Evolutionary conservation across 2,329 filamentous ascomycete genomes (phyloP), one percentile per base, ranked within the genome.

Genomic region (Ceratocystiopsis sp.): DNA sequence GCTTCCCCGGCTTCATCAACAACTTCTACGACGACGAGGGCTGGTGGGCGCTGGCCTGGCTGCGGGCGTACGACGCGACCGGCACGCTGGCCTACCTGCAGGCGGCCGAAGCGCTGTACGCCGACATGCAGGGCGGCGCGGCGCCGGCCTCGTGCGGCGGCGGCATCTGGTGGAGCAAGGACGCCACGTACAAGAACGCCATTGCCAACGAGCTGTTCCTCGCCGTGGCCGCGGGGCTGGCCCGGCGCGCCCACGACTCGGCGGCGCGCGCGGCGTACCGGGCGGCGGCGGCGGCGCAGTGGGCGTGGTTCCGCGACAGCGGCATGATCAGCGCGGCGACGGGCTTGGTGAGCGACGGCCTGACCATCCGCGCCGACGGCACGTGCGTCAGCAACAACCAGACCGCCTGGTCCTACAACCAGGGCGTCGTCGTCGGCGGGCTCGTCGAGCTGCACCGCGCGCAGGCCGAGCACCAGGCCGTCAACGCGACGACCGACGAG

Each of bases 31-130:
- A 78, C 51, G 73, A 78, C 52, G 69, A 74, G 55, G 66, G 73
- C 33, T 78, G 73, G 73, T 78, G 74, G 74, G 73, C 67, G 3
- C 60, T 77, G 42, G 73, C 65, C 14, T 67, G 69, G 63, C 68
- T 77, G 45, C 63, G 67, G 36, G 61, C 66, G 6, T 72, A 65
- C 52, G 73, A 76, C 53, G 55, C 69, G 12, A 71, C 62, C 3
- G 57, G 59, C 11, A 56, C 69, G 16, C 41, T 52, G 8, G 57
- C 57, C 35, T 76, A 73, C 51, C 64, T 76, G 13, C 51, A 66
- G 42, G 62, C 63, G 36, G 72, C 73, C 1, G 62, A 66, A 45
- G 50, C 57, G 15, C 67, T 77, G 38, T 76, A 73, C 44, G 61
- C 67, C 33, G 69, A 76, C 53, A 70, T 75, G 62, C 62, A 66